Evolutionary conservation across 129 eudicot genomes (phyloP).

Genomic region (Centrapalus pauciflorus): DNA sequence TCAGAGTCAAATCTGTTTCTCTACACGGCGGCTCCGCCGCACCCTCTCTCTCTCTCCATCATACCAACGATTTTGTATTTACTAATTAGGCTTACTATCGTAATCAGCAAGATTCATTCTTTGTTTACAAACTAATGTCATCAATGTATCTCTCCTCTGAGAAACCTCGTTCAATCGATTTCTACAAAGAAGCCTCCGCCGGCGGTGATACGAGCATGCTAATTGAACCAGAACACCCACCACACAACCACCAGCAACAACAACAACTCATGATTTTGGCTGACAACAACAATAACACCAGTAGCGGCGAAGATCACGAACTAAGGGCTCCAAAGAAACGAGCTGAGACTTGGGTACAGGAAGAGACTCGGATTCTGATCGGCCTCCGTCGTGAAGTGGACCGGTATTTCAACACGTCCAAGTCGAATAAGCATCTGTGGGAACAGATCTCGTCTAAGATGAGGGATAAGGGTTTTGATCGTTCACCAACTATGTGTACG

Average conservation of each 20-base stretch:
- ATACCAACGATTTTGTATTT: background rate
- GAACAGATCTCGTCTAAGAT: constrained; percentile 48
- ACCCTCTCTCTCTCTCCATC: background rate
- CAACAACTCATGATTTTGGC: constrained; percentile 26
- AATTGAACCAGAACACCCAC: constrained; percentile 30
- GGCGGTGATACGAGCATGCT: constrained; percentile 21
- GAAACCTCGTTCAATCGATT: constrained; percentile 40
- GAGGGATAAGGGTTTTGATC: constrained; percentile 47
- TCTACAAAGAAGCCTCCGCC: constrained; percentile 37
- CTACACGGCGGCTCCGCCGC: constrained; percentile 12
- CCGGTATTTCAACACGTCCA: constrained; percentile 35
- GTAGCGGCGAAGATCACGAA: constrained; percentile 36
- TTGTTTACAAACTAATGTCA: background rate
- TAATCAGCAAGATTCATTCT: background rate
- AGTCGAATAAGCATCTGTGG: constrained; percentile 49
- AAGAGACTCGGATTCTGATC: constrained; percentile 42
- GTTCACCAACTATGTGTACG: constrained; percentile 49
- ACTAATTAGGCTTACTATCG: background rate
- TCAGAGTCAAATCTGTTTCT: background rate
- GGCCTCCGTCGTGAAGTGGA: constrained; percentile 42
- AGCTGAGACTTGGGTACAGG: constrained; percentile 48
- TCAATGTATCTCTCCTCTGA: constrained; percentile 36
- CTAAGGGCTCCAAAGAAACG: constrained; percentile 44
- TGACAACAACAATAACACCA: constrained; percentile 29
- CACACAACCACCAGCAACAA: constrained; percentile 6